Base-by-base conservation (phyloP, 2,329 filamentous ascomycete species). In the Didymella sp. region DNA sequence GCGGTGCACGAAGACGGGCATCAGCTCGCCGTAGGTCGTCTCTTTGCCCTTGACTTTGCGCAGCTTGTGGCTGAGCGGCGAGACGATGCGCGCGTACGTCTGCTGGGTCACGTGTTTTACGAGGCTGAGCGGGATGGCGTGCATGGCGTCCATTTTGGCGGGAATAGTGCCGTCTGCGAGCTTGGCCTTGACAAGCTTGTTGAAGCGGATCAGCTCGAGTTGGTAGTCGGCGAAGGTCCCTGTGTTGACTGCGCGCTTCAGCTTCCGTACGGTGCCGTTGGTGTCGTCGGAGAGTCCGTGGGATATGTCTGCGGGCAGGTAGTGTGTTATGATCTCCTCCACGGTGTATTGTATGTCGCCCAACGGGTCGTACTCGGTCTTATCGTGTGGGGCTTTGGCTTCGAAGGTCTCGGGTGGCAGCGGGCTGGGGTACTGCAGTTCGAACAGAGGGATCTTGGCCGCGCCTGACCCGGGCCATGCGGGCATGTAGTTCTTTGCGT, bases 1-100 rank as follows among this genome's bases (percentile, higher is more conserved):
- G 56, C 88, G 86, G 60, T 89, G 90, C 62, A 95, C 85, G 72
- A 99, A 96, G 1, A 88, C 87, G 19, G 92, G 89, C 27, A 95
- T 82, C 24, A 99, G 85, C 76, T 99, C 95, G 72, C 95, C 95
- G 72, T 99, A 99, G 67, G 96, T 94, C 76, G 96, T 92, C 63
- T 90, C 91, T 66, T 93, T 94, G 72, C 92, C 92, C 71, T 95
- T 87, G 74, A 98, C 97, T 67, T 90, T 88, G 56, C 87, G 87
- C 12, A 98, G 85, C 9, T 89, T 85, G 61, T 96, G 91, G 22
- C 96, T 92, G 59, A 90, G 87, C 6, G 92, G 93, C 2, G 93
- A 95, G 7, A 99, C 95, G 5, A 92, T 96, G 47, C 95, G 91
- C 68, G 93, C 88, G 78, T 97, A 98, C 21, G 92, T 89, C 74